A percentile compares a stretch with the other conserved stretches of the same genome.
Evolutionary conservation across 805 yeast species (phyloP).

Genomic region (Metschnikowia bowlesiae): DNA sequence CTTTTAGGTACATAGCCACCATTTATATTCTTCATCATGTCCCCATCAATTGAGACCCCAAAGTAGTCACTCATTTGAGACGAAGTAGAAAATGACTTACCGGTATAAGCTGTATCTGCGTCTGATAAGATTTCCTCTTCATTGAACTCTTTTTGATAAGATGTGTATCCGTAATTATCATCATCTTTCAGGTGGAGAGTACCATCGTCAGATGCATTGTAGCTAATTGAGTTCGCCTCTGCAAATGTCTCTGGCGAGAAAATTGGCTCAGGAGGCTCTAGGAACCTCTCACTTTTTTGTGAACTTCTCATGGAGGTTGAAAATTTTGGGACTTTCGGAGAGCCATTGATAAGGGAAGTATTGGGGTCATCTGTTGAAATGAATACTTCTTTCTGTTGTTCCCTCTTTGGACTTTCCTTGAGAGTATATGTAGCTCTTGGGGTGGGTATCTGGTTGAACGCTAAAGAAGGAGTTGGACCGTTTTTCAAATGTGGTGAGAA

Average conservation of each 20-base stretch:
- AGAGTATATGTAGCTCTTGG: conserved; percentile 63
- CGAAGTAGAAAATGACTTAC: conserved; percentile 27
- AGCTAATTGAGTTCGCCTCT: conserved; percentile 42
- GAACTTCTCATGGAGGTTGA: conserved; percentile 29
- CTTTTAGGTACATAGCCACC: conserved; percentile 51
- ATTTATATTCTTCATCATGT: conserved; percentile 42
- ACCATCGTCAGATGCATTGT: conserved; percentile 27
- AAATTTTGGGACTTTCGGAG: conserved; percentile 32
- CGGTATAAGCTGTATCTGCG: conserved; percentile 25
- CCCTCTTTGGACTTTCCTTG: conserved; percentile 66
- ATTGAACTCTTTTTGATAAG: conserved; percentile 33
- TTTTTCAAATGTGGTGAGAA: conserved; percentile 1
- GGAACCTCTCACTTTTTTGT: conserved; percentile 44
- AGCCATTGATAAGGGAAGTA: conserved; percentile 24
- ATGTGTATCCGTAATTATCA: conserved; percentile 28
- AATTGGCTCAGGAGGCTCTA: conserved; percentile 63
- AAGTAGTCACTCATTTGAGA: conserved; percentile 35
- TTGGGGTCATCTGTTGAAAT: conserved; percentile 35
- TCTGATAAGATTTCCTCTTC: conserved; percentile 33
- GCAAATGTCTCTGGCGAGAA: conserved; percentile 61
- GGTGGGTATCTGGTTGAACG: conserved; percentile 24
- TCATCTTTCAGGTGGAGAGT: conserved; percentile 26
- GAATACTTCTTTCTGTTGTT: conserved; percentile 43
- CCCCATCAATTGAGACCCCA: conserved; percentile 44
- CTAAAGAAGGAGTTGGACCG: conserved; percentile 10